These are phyloP conservation scores for Cryptosporidium baileyi DNA, from an alignment of 169 alveolate genomes.

Conservation along the genomic window DNA sequence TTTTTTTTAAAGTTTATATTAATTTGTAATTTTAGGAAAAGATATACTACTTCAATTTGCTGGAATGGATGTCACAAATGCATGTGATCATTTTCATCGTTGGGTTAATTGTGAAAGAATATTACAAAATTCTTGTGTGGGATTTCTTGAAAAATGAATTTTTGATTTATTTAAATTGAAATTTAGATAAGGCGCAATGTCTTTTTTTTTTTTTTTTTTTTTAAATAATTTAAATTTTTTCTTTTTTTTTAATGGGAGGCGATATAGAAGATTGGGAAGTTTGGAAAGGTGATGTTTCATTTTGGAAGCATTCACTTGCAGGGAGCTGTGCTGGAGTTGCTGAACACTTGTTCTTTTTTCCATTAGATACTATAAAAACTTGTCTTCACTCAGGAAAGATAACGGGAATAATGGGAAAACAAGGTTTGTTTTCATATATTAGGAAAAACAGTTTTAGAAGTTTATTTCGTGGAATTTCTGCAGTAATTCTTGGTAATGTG, in stretches of 20 bases:
- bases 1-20: neutral
- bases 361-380: constrained; percentile 93
- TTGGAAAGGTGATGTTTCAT: constrained; percentile 86
- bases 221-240: neutral
- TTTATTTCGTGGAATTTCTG: constrained; percentile 90
- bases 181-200: neutral
- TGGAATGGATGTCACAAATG: constrained; percentile 49
- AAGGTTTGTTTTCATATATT: constrained; percentile 65
- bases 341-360: constrained; percentile 95
- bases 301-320: constrained; percentile 91
- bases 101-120: constrained; percentile 70
- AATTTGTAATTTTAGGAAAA: constrained; percentile 13
- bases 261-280: constrained; percentile 73
- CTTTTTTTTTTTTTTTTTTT: neutral
- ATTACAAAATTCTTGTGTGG: constrained; percentile 23
- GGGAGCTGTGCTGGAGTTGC: constrained; percentile 98
- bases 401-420: constrained; percentile 7
- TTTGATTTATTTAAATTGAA: neutral
- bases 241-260: neutral
- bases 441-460: constrained; percentile 78
- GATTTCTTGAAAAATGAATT: neutral
- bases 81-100: constrained; percentile 50
- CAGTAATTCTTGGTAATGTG: constrained; percentile 93
- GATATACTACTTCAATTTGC: constrained; percentile 53
- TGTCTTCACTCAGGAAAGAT: constrained; percentile 80